Percentiles rank a stretch among this genome's conserved stretches.
phyloP scores from a whole-genome alignment of 2,329 filamentous ascomycete genomes.

The Aspergillus fumigatus region DNA sequence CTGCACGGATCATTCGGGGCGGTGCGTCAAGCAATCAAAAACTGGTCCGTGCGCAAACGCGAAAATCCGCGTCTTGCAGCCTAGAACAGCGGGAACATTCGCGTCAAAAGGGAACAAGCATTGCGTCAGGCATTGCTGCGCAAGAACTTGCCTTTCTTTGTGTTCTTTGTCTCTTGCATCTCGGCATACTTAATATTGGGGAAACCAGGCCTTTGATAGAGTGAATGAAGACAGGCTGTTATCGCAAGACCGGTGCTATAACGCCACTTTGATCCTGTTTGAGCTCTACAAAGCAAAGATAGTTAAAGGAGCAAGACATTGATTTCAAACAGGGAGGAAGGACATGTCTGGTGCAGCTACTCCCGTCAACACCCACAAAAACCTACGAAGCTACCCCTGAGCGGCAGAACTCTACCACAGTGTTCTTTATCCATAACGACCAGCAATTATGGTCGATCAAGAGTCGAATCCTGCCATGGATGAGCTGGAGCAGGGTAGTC shows the following conservation, averaged over 20 bases:
- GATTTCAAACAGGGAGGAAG: neutral
- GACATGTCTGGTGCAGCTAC: conserved; percentile 26
- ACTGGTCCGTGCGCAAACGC: conserved; percentile 31
- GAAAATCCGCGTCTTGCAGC: conserved; percentile 26
- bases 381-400: conserved; percentile 19
- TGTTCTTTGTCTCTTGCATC: neutral
- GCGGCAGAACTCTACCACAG: conserved; percentile 27
- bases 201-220: neutral
- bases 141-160: neutral
- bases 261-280: neutral
- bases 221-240: neutral
- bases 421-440: conserved; percentile 27
- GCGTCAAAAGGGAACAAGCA: neutral
- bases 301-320: neutral
- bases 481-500: neutral
- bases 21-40: conserved; percentile 17
- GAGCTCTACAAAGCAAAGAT: neutral
- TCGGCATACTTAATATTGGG: neutral
- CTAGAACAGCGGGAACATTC: neutral
- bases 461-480: conserved; percentile 5
- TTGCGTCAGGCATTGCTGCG: neutral
- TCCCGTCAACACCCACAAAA: conserved; percentile 22
- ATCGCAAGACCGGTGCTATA: neutral
- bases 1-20: no score
- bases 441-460: conserved; percentile 14